phyloP scores from a whole-genome alignment of 2,329 filamentous ascomycete genomes.

The Xylaria polymorpha region DNA sequence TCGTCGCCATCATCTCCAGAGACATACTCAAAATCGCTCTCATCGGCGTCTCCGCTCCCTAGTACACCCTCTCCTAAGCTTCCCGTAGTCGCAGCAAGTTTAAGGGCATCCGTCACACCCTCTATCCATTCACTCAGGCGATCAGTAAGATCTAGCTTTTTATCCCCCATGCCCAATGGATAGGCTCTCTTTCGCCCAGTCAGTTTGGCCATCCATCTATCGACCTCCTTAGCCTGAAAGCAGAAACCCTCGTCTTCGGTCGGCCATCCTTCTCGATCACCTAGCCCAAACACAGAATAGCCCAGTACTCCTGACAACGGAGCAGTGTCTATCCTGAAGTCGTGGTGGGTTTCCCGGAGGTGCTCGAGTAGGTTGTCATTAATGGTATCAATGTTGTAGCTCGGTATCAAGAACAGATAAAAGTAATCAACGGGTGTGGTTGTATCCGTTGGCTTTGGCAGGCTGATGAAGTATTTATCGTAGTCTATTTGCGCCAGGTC shows the following conservation, averaged over 20 bases:
- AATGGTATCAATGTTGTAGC: slow-evolving; percentile 95
- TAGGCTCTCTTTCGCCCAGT: slow-evolving; percentile 88
- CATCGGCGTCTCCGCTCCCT: slow-evolving; percentile 84
- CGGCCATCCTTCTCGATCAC: slow-evolving; percentile 91
- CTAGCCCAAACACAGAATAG: slow-evolving; percentile 94
- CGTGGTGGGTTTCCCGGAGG: slow-evolving; percentile 91
- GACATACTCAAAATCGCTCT: slow-evolving; percentile 82
- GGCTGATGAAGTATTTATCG: slow-evolving; percentile 89
- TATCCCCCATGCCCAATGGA: slow-evolving; percentile 88
- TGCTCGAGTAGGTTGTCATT: slow-evolving; percentile 89
- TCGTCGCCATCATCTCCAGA: slow-evolving; percentile 67
- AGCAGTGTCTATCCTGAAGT: slow-evolving; percentile 94
- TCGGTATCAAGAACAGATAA: slow-evolving; percentile 87
- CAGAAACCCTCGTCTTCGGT: slow-evolving; percentile 92
- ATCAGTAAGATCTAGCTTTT: slow-evolving; percentile 76
- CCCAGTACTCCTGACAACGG: slow-evolving; percentile 81
- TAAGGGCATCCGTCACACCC: slow-evolving; percentile 78
- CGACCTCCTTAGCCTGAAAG: slow-evolving; percentile 88
- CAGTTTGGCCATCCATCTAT: slow-evolving; percentile 97
- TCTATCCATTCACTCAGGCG: slow-evolving; percentile 80
- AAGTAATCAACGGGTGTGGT: slow-evolving; percentile 69
- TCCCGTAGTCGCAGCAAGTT: slow-evolving; percentile 70
- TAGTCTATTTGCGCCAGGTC: slow-evolving; percentile 90
- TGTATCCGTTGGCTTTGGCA: slow-evolving; percentile 70
- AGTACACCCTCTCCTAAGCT: slow-evolving; percentile 72